These are phyloP conservation scores for Rubus parviflorus DNA, from an alignment of 306 rosid genomes.

Conservation along the genomic window DNA sequence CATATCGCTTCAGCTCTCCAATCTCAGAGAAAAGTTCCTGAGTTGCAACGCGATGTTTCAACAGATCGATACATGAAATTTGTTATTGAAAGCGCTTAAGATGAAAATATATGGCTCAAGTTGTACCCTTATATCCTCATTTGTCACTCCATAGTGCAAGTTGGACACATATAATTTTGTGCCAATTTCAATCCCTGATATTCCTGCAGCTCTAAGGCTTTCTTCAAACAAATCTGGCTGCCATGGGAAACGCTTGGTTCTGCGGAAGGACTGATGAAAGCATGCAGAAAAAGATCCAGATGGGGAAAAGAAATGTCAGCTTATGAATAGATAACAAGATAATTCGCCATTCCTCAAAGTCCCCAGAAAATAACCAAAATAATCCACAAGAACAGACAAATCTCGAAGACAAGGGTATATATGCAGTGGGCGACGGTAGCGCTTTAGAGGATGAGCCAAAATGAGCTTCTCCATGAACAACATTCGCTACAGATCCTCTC, in stretches of 20 bases:
- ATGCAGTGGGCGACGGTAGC: constrained; percentile 43
- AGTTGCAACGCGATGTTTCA: constrained; percentile 69
- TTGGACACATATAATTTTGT: constrained; percentile 91
- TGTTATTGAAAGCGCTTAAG: constrained; percentile 46
- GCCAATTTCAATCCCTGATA: constrained; percentile 84
- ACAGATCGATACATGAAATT: constrained; percentile 45
- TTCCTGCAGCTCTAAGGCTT: constrained; percentile 95
- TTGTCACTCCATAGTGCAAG: constrained; percentile 94
- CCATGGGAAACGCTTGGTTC: constrained; percentile 87
- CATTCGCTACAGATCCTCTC: constrained; percentile 48
- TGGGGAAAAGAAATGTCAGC: constrained; percentile 76
- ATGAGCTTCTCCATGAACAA: constrained; percentile 73
- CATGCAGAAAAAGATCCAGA: constrained; percentile 79
- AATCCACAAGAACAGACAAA: constrained; percentile 59
- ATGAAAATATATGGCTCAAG: constrained; percentile 42
- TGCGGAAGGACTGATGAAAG: constrained; percentile 84
- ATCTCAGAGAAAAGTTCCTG: constrained; percentile 97
- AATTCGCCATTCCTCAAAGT: constrained; percentile 80
- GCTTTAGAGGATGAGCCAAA: constrained; percentile 53
- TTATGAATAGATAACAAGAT: constrained; percentile 65
- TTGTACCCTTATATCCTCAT: constrained; percentile 98
- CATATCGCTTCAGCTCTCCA: constrained; percentile 82
- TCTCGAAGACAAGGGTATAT: constrained; percentile 53
- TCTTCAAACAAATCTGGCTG: constrained; percentile 90
- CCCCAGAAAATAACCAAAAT: constrained; percentile 72